These are phyloP conservation scores for Pseudozyma thailandica DNA, from an alignment of 1,284 basidiomycete genomes.

Conservation along the genomic window DNA sequence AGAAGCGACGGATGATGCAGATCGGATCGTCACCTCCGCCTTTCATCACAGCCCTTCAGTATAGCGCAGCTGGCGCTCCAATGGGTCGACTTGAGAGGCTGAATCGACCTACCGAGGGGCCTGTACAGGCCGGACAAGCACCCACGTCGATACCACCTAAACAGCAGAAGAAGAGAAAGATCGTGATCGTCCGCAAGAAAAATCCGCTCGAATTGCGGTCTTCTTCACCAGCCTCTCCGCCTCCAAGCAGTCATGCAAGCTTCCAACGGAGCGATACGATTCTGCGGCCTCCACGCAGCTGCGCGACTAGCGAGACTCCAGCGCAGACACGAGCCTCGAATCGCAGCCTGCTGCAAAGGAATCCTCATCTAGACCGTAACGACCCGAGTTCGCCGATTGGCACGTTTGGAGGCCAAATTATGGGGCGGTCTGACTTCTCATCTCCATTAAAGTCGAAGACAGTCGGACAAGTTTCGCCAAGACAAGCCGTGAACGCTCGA, in stretches of 20 bases:
- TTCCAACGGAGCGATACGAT: background rate
- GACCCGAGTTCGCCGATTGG: constrained; percentile 27
- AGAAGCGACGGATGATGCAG: constrained; percentile 16
- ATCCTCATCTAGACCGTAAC: constrained; percentile 6
- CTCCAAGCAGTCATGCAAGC: background rate
- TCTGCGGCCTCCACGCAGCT: background rate
- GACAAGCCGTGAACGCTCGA: too few species aligned
- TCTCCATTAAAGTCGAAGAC: background rate
- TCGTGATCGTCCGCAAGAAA: constrained; percentile 4
- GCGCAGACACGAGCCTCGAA: background rate
- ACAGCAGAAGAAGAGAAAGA: constrained; percentile 11
- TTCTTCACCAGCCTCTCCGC: constrained; percentile 18
- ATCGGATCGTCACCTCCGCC: constrained; percentile 29
- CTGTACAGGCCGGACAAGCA: background rate
- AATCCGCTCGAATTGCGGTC: constrained; percentile 20
- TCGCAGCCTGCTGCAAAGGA: constrained; percentile 6
- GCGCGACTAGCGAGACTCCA: background rate
- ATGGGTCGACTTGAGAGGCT: background rate
- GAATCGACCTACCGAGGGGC: background rate
- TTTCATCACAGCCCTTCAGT: constrained; percentile 18
- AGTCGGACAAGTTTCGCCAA: too few species aligned
- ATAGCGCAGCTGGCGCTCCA: background rate
- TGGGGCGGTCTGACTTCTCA: constrained; percentile 7
- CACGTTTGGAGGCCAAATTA: constrained; percentile 15
- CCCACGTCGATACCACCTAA: constrained; percentile 9